phyloP scores from a whole-genome alignment of 2,329 filamentous ascomycete genomes.

The Cladosporium sp. region DNA sequence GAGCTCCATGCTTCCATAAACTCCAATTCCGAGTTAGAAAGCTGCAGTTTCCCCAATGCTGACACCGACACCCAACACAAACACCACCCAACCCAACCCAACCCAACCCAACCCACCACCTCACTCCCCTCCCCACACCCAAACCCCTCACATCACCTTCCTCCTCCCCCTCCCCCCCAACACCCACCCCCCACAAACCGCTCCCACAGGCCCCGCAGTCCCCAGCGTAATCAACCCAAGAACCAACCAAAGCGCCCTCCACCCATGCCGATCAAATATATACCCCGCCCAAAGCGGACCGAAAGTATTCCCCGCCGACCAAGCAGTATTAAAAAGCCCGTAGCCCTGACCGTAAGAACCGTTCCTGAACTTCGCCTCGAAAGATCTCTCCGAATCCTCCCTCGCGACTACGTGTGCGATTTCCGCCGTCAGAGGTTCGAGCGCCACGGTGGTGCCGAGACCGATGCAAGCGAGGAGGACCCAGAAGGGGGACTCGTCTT shows the following conservation, averaged over 20 bases:
- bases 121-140: too few species aligned
- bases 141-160: neutral
- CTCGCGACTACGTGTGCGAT: slow-evolving; percentile 18
- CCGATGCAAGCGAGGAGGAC: slow-evolving; percentile 18
- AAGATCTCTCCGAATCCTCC: neutral
- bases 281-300: slow-evolving; percentile 21
- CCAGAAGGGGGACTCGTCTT: slow-evolving; percentile 18
- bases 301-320: slow-evolving; percentile 19
- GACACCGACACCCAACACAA: too few species aligned
- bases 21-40: too few species aligned
- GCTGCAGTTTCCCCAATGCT: too few species aligned
- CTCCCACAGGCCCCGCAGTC: neutral
- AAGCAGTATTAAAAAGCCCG: slow-evolving; percentile 23
- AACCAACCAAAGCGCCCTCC: slow-evolving; percentile 13
- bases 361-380: neutral
- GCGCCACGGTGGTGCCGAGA: slow-evolving; percentile 16
- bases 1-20: too few species aligned
- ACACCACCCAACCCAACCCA: too few species aligned
- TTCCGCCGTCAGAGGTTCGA: slow-evolving; percentile 22
- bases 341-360: slow-evolving; percentile 20
- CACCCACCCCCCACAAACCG: neutral
- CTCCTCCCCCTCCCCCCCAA: neutral
- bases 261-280: slow-evolving; percentile 18
- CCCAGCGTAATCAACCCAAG: neutral
- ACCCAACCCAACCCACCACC: too few species aligned